These are phyloP conservation scores for Sarcodon aspratus DNA, from an alignment of 768 basidiomycete genomes.

Conservation along the genomic window DNA sequence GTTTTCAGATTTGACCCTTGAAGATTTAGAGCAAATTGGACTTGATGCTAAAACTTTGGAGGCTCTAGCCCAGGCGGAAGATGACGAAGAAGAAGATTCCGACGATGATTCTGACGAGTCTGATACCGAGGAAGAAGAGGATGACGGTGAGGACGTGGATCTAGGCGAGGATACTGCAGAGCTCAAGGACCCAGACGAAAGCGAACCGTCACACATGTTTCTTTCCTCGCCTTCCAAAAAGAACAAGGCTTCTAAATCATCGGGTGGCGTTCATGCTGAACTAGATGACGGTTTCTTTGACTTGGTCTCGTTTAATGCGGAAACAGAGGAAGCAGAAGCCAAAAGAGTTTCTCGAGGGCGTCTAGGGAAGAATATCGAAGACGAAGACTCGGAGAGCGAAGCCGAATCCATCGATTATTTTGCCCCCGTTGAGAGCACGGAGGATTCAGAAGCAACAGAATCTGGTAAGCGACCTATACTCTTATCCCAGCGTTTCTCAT, in stretches of 20 bases:
- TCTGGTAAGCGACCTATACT: constrained; percentile 19
- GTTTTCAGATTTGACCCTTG: constrained; percentile 19
- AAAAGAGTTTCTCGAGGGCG: constrained; percentile 47
- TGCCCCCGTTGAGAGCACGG: constrained; percentile 38
- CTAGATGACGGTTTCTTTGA: constrained; percentile 91
- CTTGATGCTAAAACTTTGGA: constrained; percentile 19
- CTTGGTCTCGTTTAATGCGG: constrained; percentile 76
- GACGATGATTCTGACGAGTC: constrained; percentile 16
- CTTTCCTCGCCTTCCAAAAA: constrained; percentile 18
- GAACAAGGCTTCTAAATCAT: constrained; percentile 8
- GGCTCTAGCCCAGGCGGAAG: constrained; percentile 9
- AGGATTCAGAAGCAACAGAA: constrained; percentile 36
- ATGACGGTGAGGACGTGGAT: constrained; percentile 17
- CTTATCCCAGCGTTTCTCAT: neutral
- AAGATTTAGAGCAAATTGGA: constrained; percentile 21
- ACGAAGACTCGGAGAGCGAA: constrained; percentile 41
- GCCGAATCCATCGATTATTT: constrained; percentile 53
- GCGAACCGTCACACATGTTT: constrained; percentile 11
- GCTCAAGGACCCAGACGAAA: constrained; percentile 17
- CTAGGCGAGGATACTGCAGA: constrained; percentile 19
- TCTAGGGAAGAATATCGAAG: constrained; percentile 38
- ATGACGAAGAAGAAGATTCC: constrained; percentile 15
- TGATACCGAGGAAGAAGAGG: constrained; percentile 13
- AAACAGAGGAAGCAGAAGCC: constrained; percentile 72
- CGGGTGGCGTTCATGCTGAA: constrained; percentile 24